phyloP scores from a whole-genome alignment of 495 filamentous ascomycete species.

The Tuber borchii region DNA sequence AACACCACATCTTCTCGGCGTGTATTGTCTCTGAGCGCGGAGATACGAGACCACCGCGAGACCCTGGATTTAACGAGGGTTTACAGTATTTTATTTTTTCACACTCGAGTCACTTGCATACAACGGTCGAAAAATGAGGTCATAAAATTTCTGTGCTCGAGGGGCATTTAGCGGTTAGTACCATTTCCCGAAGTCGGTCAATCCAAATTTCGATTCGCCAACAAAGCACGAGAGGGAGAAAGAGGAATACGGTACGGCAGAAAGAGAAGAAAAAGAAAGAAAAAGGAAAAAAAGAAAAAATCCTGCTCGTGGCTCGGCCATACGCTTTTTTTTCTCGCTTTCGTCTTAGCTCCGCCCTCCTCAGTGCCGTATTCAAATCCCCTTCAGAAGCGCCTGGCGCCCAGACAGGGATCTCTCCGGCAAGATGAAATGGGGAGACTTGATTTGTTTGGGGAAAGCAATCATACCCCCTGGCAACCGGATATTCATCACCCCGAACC shows the following conservation, averaged over 20 bases:
- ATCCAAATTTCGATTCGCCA: slow-evolving; percentile 8
- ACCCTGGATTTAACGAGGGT: too few species aligned
- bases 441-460: background rate
- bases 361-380: slow-evolving; percentile 5
- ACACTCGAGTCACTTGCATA: slow-evolving; percentile 7
- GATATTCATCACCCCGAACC: slow-evolving; percentile 32
- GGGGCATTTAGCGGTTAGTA: slow-evolving; percentile 20
- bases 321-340: slow-evolving; percentile 4
- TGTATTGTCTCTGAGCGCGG: too few species aligned
- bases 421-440: slow-evolving; percentile 12
- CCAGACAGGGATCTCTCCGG: slow-evolving; percentile 7
- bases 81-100: background rate
- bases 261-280: too few species aligned
- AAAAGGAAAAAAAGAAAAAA: background rate
- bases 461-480: slow-evolving; percentile 5
- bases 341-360: slow-evolving; percentile 1
- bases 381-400: slow-evolving; percentile 9
- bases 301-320: slow-evolving; percentile 21
- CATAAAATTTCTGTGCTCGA: slow-evolving; percentile 25
- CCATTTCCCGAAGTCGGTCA: slow-evolving; percentile 9
- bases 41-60: too few species aligned
- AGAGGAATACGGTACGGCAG: background rate
- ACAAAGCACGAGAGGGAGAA: slow-evolving; percentile 11
- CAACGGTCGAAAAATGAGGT: slow-evolving; percentile 19
- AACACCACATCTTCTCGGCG: too few species aligned